phyloP scores from a whole-genome alignment of 345 rosid genomes.

The Eucalyptus regnans region DNA sequence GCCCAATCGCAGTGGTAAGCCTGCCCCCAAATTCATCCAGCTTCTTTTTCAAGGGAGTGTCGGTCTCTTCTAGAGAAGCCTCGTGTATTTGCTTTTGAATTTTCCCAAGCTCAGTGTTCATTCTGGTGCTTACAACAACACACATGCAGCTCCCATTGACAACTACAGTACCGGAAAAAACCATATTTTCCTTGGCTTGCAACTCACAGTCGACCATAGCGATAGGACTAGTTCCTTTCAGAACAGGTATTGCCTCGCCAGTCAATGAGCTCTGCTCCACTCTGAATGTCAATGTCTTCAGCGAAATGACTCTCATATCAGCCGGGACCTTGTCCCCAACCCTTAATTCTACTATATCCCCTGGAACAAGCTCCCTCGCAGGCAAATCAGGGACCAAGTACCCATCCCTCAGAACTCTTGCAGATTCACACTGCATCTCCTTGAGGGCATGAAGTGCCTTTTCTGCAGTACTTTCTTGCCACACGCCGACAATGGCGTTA shows the following conservation, averaged over 20 bases:
- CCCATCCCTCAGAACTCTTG: constrained; percentile 70
- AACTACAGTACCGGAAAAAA: constrained; percentile 77
- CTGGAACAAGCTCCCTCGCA: constrained; percentile 84
- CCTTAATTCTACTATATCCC: constrained; percentile 71
- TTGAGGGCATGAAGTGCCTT: constrained; percentile 90
- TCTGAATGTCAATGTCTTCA: constrained; percentile 74
- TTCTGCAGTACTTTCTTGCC: constrained; percentile 96
- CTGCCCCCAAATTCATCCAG: constrained; percentile 77
- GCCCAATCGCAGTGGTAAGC: constrained; percentile 66
- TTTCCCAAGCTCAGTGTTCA: constrained; percentile 90
- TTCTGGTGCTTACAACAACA: constrained; percentile 56
- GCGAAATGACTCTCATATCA: constrained; percentile 60
- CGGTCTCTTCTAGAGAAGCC: constrained; percentile 74
- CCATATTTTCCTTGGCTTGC: constrained; percentile 85
- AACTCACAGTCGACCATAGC: constrained; percentile 56
- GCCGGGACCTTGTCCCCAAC: constrained; percentile 94
- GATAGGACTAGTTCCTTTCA: constrained; percentile 47
- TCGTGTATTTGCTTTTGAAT: constrained; percentile 86
- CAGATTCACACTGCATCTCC: constrained; percentile 85
- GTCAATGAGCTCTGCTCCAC: constrained; percentile 90
- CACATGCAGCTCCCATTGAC: constrained; percentile 79
- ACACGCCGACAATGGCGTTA: constrained; percentile 84
- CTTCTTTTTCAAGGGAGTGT: constrained; percentile 84
- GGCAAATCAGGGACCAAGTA: constrained; percentile 49
- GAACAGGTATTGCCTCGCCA: constrained; percentile 91